Base-by-base conservation (phyloP, 2,329 filamentous ascomycete species). In the Verticillium tricorpus region DNA sequence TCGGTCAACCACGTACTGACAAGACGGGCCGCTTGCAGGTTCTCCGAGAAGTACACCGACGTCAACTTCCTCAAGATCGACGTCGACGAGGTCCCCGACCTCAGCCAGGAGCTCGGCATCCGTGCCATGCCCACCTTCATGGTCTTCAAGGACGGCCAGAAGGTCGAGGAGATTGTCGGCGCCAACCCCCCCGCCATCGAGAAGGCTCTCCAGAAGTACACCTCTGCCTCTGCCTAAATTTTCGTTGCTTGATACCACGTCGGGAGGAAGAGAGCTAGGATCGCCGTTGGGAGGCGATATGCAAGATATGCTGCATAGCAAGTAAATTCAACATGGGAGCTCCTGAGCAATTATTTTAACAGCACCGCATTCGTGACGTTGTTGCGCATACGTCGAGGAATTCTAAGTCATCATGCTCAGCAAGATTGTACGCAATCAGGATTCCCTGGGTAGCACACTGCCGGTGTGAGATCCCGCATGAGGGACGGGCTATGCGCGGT, bases 111-210 rank as follows among this genome's bases (percentile, higher is more conserved):
- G 73, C 87, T 95, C 66, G 86, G 86, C 66, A 85, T 98, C 75
- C 87, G 91, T 69, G 93, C 93, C 74, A 97, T 98, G 93, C 93
- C 94, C 61, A 96, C 92, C 32, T 97, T 98, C 80, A 72, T 90
- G 61, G 76, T 96, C 72, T 97, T 93, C 86, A 91, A 92, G 84
- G 77, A 88, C 68, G 92, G 90, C 67, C 75, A 91, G 75, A 89
- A 91, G 82, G 76, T 87, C 39, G 81, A 78, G 54, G 89, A 92
- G 78, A 78, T 97, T 62, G 86, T 95, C 32, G 93, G 93, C 65
- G 93, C 92, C 70, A 92, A 92, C 79, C 89, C 89, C n/a, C 74
- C 77, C 57, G 87, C 83, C n/a, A 78, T 96, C 63, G 76, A 85
- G 76, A 75, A 64, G 32, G 68, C 78, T n/a, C 68, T 80, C 14